Evolutionary conservation across 208 protist species (phyloP).

Genomic region (Herpetomonas samuelpessoai): DNA sequence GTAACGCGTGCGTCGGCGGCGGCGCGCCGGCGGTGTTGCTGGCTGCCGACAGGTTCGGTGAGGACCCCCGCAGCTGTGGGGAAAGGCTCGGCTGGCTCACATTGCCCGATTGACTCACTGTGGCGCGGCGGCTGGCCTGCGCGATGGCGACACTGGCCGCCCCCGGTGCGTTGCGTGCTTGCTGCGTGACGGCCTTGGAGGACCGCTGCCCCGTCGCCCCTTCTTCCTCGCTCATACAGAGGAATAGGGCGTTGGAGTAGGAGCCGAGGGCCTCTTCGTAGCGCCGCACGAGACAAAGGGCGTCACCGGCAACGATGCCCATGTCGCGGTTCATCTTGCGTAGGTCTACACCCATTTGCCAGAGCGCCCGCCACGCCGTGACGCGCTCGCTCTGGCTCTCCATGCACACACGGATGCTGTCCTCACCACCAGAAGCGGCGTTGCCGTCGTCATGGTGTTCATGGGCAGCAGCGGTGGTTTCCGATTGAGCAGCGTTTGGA

Average conservation of each 20-base stretch:
- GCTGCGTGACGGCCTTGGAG: too few relatives aligned
- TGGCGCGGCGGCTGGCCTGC: neutral
- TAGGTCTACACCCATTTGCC: slow-evolving; percentile 41
- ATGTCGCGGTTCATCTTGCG: slow-evolving; percentile 51
- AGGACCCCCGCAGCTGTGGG: neutral
- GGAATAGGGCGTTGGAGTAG: slow-evolving; percentile 71
- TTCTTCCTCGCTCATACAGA: slow-evolving; percentile 53
- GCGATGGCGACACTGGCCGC: slow-evolving; percentile 5
- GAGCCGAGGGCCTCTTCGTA: slow-evolving; percentile 79
- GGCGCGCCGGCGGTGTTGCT: too few relatives aligned
- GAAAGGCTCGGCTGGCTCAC: neutral
- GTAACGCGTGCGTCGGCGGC: neutral
- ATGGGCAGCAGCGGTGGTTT: too few relatives aligned
- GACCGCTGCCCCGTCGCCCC: slow-evolving; percentile 18
- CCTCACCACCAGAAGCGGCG: too few relatives aligned
- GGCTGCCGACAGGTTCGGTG: neutral
- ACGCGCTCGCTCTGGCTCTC: slow-evolving; percentile 54
- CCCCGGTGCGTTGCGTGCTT: slow-evolving; percentile 1
- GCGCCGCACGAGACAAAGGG: slow-evolving; percentile 43
- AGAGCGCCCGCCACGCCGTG: slow-evolving; percentile 55
- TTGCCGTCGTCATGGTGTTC: too few relatives aligned
- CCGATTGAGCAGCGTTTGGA: too few relatives aligned
- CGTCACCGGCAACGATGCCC: slow-evolving; percentile 68
- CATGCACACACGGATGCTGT: slow-evolving; percentile 24
- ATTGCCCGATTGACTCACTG: neutral